Evolutionary conservation across 2,329 filamentous ascomycete species (phyloP), one percentile per base, ranked within the genome.

Genomic region (Fusarium paranaense): DNA sequence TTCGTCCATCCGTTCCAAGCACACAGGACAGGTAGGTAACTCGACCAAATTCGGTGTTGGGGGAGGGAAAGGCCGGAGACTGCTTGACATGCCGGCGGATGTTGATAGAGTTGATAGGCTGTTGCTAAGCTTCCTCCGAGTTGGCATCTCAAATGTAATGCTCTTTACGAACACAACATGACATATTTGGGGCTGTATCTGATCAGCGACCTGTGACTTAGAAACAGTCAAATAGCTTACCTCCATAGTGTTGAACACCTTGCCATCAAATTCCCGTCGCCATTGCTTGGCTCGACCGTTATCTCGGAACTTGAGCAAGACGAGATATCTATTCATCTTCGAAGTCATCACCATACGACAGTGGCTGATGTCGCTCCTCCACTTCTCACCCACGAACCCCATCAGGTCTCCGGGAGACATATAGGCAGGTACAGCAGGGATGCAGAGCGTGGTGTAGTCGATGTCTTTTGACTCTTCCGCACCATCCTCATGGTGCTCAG

Each of bases 1-100:
- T 81, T 98, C 96, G 79, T 99, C 97, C 97, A 99, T 99, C 57
- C 96, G 92, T 82, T 99, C 97, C 6, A 99, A 88, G 76, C 97
- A 99, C 11, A 99, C 97, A 0, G 97, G 95, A 74, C 97, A 99
- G 2, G 97, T 98, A 2, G 97, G 97, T 14, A 99, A 86, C 83
- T 99, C 97, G 63, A 98, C 89, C 2, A 98, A 87, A 59, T 94
- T 93, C 1, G 95, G 94, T 1, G 96, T 98, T 2, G 89, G 90
- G 3, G 87, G 91, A 5, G 90, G 90, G 62, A 91, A 90, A 0
- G 90, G 90, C 69, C 89, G 90, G 7, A 90, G 82, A 25, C 84
- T 88, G 74, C 78, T 86, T 9, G 81, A 86, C 72, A 80, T 83
- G 45, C 74, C 79, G 64, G 81, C 79, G 0, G 85, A 83, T 2